Evolutionary conservation across 2,329 filamentous ascomycete genomes (phyloP), one percentile per base, ranked within the genome.

Genomic region (Pyricularia sp.): DNA sequence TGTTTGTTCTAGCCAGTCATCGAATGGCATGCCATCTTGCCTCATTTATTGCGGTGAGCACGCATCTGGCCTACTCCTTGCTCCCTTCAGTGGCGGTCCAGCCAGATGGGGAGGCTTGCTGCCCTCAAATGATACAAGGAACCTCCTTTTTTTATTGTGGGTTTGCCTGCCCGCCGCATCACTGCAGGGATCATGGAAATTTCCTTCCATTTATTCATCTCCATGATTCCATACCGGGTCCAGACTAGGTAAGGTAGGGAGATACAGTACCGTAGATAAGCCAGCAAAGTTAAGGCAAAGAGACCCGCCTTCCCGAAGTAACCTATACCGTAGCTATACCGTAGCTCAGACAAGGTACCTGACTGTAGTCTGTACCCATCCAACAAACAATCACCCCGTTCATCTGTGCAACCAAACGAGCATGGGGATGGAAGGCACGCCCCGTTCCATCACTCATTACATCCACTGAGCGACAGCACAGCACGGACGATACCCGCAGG

Each of bases 31-130:
- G 59, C 59, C 25, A 28, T 26, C 59, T 63, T 63, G 59, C 59
- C 59, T 63, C 59, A 63, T 28, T 63, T 28, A 63, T 63, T 63
- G 59, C 59, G 59, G 59, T 63, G 59, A 28, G 59, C 59, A 63
- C 23, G 25, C 59, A 26, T 63, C 25, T 28, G 14, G 25, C 59
- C 59, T 28, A 26, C 58, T 61, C 58, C 58, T 26, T 61, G 58
- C 58, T 61, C 58, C 58, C 23, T 61, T 28, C 17, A 28, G 25
- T 63, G 59, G 59, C 25, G 58, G 58, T 61, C 59, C 59, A 63
- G 59, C 59, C 59, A 63, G 59, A 63, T 14, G 33, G 59, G 59
- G 25, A 63, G 59, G 25, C 14, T 63, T 30, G 42, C 20, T n/a
- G 42, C 42, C 42, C 42, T 11, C 25, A 28, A 28, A 63, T 28